A percentile compares a stretch with the other conserved stretches of the same genome.
These are phyloP conservation scores for Nemophila menziesii DNA, from an alignment of 257 asterid species.

Conservation along the genomic window DNA sequence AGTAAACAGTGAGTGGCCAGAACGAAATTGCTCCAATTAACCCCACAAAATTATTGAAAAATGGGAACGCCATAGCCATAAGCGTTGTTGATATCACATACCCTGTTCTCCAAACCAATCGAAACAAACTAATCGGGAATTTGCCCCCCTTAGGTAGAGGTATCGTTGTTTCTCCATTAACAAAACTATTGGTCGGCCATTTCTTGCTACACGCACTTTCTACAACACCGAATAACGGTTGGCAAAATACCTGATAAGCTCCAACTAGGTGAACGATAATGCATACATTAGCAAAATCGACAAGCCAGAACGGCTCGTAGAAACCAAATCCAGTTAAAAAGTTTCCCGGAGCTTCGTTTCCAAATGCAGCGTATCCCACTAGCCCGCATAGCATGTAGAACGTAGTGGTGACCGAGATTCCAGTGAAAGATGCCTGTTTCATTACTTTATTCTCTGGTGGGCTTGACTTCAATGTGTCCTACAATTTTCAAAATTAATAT, in stretches of 20 bases:
- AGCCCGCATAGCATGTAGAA: constrained; percentile 37
- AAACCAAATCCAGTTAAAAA: constrained; percentile 45
- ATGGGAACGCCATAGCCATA: constrained; percentile 55
- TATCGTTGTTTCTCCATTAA: not conserved
- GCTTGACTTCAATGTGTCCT: not conserved
- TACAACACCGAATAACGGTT: not conserved
- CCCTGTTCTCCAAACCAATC: constrained; percentile 46
- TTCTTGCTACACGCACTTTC: not conserved
- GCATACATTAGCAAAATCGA: constrained; percentile 31
- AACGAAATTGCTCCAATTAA: constrained; percentile 51
- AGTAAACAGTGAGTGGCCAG: constrained; percentile 56
- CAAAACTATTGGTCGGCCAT: not conserved
- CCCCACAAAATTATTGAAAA: constrained; percentile 63
- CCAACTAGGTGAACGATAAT: constrained; percentile 33
- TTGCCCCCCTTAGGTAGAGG: no score
- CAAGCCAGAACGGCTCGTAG: constrained; percentile 37
- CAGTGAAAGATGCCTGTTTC: constrained; percentile 25
- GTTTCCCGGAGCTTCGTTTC: constrained; percentile 40
- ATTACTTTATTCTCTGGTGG: constrained; percentile 27
- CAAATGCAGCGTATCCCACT: constrained; percentile 44
- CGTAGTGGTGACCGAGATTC: constrained; percentile 17
- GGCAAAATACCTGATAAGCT: constrained; percentile 25
- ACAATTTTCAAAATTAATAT: not conserved
- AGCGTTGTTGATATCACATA: constrained; percentile 38
- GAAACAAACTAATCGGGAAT: constrained; percentile 20